Conservation (phyloP, 441 rosid species). For the Metrosideros polymorpha region DNA sequence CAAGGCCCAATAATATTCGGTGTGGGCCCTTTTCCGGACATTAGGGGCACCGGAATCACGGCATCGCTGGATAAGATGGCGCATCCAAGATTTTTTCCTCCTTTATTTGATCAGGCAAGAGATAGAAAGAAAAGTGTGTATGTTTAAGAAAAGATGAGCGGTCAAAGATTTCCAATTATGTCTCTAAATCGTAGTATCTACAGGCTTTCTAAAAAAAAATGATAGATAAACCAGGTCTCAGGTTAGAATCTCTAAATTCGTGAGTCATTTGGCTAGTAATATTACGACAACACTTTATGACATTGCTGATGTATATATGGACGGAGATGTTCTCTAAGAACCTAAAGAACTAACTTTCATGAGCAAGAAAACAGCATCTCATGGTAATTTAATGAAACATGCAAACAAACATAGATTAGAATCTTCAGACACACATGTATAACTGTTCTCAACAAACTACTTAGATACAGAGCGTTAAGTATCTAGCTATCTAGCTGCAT, state of each 20-base stretch:
- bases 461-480: rapidly evolving
- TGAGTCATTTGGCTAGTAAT: too few relatives aligned
- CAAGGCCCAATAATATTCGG: not conserved
- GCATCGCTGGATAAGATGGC: not conserved
- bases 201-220: too few relatives aligned
- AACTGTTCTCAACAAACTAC: rapidly evolving
- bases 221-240: too few relatives aligned
- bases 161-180: not conserved
- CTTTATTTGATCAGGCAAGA: not conserved
- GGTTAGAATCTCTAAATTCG: too few relatives aligned
- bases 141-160: too few relatives aligned
- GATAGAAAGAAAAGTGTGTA: not conserved
- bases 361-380: not conserved
- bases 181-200: too few relatives aligned
- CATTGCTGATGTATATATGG: not conserved
- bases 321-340: not conserved
- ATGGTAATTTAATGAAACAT: not conserved
- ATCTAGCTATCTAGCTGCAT: not conserved
- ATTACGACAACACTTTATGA: not conserved
- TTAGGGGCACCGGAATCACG: not conserved
- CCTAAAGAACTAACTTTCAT: not conserved
- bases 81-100: not conserved
- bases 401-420: not conserved
- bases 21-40: not conserved
- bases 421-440: rapidly evolving